Evolutionary conservation across 2,329 filamentous ascomycete genomes (phyloP).

Genomic region (Trichoderma simmonsii): DNA sequence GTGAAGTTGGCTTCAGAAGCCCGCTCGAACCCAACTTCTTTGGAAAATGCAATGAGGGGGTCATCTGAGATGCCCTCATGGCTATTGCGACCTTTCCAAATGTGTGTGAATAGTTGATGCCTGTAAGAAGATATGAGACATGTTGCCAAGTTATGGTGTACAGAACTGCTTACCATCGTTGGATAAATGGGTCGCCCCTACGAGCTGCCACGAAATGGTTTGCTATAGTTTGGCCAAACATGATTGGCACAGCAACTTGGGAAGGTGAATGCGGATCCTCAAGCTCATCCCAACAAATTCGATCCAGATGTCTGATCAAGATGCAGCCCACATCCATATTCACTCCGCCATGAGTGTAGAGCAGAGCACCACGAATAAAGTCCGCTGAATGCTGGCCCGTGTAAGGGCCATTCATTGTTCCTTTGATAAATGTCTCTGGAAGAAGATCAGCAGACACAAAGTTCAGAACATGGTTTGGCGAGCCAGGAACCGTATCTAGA

Average conservation of each 20-base stretch:
- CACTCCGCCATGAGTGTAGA: constrained; percentile 41
- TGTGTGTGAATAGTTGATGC: constrained; percentile 36
- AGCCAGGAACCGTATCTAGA: constrained; percentile 35
- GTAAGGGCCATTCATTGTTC: constrained; percentile 43
- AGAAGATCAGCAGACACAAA: constrained; percentile 36
- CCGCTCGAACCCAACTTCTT: constrained; percentile 26
- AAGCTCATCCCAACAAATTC: constrained; percentile 41
- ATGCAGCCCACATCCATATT: constrained; percentile 45
- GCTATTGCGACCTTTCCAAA: constrained; percentile 37
- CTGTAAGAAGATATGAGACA: constrained; percentile 24
- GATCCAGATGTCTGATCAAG: constrained; percentile 39
- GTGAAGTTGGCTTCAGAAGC: constrained; percentile 26
- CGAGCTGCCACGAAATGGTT: constrained; percentile 37
- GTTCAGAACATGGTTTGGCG: constrained; percentile 34
- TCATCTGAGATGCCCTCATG: constrained; percentile 31
- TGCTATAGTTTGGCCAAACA: not conserved
- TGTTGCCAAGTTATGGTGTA: not conserved
- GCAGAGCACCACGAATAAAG: constrained; percentile 41
- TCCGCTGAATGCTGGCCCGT: constrained; percentile 43
- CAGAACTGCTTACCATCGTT: constrained; percentile 32
- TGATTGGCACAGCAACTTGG: constrained; percentile 23
- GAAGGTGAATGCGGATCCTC: constrained; percentile 34
- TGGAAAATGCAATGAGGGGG: constrained; percentile 24
- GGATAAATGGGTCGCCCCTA: constrained; percentile 42
- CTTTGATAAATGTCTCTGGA: constrained; percentile 38